Conservation (phyloP, 2,329 filamentous ascomycete species). For the Ceratocystis lukuohia region DNA sequence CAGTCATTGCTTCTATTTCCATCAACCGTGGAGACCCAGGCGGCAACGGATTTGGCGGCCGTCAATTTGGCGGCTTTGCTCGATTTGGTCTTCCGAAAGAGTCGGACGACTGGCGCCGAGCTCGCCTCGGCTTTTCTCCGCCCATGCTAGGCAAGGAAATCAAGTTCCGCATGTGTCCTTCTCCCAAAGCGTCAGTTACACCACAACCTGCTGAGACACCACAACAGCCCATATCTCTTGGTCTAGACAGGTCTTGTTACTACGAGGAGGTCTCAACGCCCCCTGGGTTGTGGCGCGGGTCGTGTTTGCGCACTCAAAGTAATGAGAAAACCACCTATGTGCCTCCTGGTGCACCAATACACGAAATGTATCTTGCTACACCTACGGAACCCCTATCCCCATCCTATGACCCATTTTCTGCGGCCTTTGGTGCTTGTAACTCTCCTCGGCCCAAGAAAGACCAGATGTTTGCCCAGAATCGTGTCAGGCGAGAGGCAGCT, state of each 20-base stretch:
- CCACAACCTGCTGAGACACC: neutral
- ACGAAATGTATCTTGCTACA: conserved; percentile 16
- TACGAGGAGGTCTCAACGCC: conserved; percentile 9
- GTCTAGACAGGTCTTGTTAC: neutral
- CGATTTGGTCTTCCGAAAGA: conserved; percentile 6
- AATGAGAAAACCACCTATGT: conserved; percentile 14
- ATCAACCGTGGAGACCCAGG: neutral
- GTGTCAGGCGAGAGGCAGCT: conserved; percentile 9
- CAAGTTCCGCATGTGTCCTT: conserved; percentile 65
- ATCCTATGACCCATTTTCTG: conserved; percentile 31
- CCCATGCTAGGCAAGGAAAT: conserved; percentile 82
- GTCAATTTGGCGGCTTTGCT: conserved; percentile 13
- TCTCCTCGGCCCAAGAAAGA: conserved; percentile 8
- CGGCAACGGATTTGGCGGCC: neutral
- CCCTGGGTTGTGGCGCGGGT: conserved; percentile 62
- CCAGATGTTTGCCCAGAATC: conserved; percentile 3
- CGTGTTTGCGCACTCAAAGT: conserved; percentile 35
- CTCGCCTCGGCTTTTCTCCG: conserved; percentile 48
- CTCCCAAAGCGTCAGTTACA: conserved; percentile 56
- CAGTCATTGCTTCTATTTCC: neutral
- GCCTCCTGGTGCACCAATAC: conserved; percentile 9
- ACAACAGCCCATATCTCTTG: neutral
- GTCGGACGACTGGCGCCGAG: conserved; percentile 20
- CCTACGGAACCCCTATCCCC: conserved; percentile 15
- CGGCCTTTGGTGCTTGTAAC: conserved; percentile 26